These are phyloP conservation scores for Inga laurina DNA, from an alignment of 306 rosid species.

Conservation along the genomic window DNA sequence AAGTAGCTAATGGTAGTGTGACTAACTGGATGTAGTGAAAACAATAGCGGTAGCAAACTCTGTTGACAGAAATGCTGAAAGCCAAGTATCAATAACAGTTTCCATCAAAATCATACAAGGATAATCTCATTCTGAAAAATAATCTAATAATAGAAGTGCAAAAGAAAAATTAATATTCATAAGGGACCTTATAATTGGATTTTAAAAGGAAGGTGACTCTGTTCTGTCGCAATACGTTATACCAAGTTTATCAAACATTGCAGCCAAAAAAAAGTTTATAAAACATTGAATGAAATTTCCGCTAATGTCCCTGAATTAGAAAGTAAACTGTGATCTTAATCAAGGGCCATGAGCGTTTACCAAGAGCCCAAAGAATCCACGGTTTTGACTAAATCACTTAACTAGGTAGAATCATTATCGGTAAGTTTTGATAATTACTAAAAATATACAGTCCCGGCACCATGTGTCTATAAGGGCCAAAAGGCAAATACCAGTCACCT, in stretches of 20 bases:
- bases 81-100: slow-evolving; percentile 17
- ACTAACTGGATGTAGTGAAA: slow-evolving; percentile 22
- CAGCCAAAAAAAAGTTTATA: not conserved
- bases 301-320: not conserved
- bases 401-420: not conserved
- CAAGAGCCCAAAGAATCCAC: slow-evolving; percentile 6
- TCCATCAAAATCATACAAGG: slow-evolving; percentile 10
- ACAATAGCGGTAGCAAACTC: slow-evolving; percentile 19
- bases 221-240: not conserved
- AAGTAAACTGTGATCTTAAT: slow-evolving; percentile 9
- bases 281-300: slow-evolving; percentile 23
- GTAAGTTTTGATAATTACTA: slow-evolving; percentile 20
- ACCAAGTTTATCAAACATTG: not conserved
- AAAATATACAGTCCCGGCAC: slow-evolving; percentile 24
- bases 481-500: slow-evolving; percentile 24
- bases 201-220: slow-evolving; percentile 1
- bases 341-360: slow-evolving; percentile 11
- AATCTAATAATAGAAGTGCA: not conserved
- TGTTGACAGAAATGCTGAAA: slow-evolving; percentile 19
- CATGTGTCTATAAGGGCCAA: not conserved
- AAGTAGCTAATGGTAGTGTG: not conserved
- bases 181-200: not conserved
- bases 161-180: not conserved
- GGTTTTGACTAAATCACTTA: slow-evolving; percentile 1
- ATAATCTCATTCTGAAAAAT: not conserved